These are phyloP conservation scores for Venturia pyrina DNA, from an alignment of 2,329 filamentous ascomycete species.

Conservation along the genomic window DNA sequence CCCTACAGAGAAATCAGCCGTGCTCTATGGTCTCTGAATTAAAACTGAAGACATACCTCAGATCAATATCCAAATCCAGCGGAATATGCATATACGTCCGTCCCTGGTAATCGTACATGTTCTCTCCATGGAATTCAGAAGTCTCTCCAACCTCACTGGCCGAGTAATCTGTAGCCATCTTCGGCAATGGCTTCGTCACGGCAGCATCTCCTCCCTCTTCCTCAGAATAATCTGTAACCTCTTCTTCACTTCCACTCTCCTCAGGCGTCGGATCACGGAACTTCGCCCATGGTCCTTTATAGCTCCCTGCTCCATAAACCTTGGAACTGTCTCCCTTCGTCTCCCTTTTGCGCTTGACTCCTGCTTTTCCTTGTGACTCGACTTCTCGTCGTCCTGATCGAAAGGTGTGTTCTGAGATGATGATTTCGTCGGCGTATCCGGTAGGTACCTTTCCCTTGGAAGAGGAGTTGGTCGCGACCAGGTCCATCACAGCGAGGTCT, in stretches of 20 bases:
- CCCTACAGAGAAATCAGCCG: constrained; percentile 29
- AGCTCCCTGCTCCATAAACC: constrained; percentile 77
- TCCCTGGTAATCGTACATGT: constrained; percentile 86
- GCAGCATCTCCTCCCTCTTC: constrained; percentile 41
- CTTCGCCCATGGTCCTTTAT: constrained; percentile 89
- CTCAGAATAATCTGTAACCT: constrained; percentile 69
- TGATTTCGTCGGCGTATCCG: constrained; percentile 78
- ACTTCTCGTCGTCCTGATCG: constrained; percentile 77
- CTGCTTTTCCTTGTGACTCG: constrained; percentile 42
- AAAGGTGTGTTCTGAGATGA: constrained; percentile 84
- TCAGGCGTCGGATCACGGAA: constrained; percentile 67
- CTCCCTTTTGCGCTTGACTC: constrained; percentile 63
- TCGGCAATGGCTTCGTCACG: constrained; percentile 36
- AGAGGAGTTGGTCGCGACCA: constrained; percentile 17
- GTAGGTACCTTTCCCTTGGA: constrained; percentile 47
- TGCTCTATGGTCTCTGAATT: not conserved
- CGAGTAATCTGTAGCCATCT: constrained; percentile 45
- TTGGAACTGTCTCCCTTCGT: constrained; percentile 74
- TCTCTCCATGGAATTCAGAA: constrained; percentile 73
- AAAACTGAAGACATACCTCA: constrained; percentile 15
- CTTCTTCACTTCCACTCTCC: constrained; percentile 58
- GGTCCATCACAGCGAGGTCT: constrained; percentile 3
- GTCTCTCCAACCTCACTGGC: constrained; percentile 53
- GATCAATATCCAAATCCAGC: constrained; percentile 74
- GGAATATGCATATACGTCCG: constrained; percentile 97